These are phyloP conservation scores for Meyerozyma elateridarum DNA, from an alignment of 1,139 yeast species.

Conservation along the genomic window DNA sequence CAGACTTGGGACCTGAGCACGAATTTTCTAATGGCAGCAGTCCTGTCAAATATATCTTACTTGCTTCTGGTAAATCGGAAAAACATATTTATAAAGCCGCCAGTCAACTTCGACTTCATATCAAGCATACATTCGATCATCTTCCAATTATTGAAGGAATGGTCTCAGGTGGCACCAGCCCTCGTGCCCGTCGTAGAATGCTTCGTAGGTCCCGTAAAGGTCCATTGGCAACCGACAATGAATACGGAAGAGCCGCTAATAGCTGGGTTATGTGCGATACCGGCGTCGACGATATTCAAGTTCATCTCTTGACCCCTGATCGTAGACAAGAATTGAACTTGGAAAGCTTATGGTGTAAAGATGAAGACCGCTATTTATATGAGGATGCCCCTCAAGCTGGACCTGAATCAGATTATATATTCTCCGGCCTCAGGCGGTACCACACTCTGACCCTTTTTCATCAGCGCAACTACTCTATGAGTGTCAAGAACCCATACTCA, in stretches of 20 bases:
- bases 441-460: slow-evolving; percentile 27
- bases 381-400: slow-evolving; percentile 10
- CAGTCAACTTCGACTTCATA: slow-evolving; percentile 41
- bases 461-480: slow-evolving; percentile 7
- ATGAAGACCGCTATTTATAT: slow-evolving; percentile 34
- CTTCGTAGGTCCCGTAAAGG: slow-evolving; percentile 52
- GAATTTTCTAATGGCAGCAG: slow-evolving; percentile 32
- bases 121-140: slow-evolving; percentile 29
- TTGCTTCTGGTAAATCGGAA: slow-evolving; percentile 76
- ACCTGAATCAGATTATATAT: slow-evolving; percentile 39
- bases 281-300: slow-evolving; percentile 52
- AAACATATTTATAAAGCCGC: slow-evolving; percentile 75
- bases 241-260: slow-evolving; percentile 54
- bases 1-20: slow-evolving; percentile 32
- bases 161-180: slow-evolving; percentile 53
- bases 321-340: slow-evolving; percentile 65
- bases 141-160: slow-evolving; percentile 69
- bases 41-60: slow-evolving; percentile 47
- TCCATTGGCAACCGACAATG: slow-evolving; percentile 51
- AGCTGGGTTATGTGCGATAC: slow-evolving; percentile 83
- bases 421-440: slow-evolving; percentile 44
- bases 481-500: too few species aligned
- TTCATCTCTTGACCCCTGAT: slow-evolving; percentile 69
- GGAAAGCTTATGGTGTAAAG: slow-evolving; percentile 62
- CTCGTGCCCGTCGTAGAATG: slow-evolving; percentile 60